phyloP scores from a whole-genome alignment of 2,329 filamentous ascomycete genomes.

The Beauveria asiatica region DNA sequence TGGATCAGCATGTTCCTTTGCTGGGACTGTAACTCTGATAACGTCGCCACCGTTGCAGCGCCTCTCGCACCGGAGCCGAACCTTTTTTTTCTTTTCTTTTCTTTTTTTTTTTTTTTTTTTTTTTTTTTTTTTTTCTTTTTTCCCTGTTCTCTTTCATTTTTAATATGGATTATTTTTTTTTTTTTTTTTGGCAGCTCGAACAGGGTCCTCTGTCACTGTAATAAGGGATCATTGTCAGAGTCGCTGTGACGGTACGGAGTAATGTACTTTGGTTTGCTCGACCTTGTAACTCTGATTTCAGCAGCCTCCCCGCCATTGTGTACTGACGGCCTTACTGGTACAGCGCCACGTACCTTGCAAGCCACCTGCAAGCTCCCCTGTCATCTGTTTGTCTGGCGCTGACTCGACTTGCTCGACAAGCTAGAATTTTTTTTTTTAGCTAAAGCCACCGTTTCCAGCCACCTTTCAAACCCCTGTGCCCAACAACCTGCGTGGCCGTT shows the following conservation, averaged over 20 bases:
- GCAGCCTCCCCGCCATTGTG: not conserved
- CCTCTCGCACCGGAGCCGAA: too few relatives aligned
- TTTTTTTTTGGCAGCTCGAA: too few relatives aligned
- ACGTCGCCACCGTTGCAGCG: too few relatives aligned
- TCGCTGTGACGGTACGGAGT: not conserved
- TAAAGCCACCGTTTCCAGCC: not conserved
- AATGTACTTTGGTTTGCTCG: not conserved
- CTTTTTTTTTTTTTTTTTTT: too few relatives aligned
- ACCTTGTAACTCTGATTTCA: not conserved
- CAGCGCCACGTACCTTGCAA: not conserved
- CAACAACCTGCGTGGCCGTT: not conserved
- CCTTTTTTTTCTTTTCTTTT: too few relatives aligned
- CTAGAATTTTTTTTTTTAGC: not conserved
- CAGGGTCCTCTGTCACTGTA: too few relatives aligned
- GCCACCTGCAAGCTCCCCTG: not conserved
- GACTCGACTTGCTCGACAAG: not conserved
- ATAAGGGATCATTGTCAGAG: too few relatives aligned
- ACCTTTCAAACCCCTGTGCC: constrained; percentile 1
- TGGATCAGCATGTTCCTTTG: not conserved
- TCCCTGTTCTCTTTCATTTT: too few relatives aligned
- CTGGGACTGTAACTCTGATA: not conserved
- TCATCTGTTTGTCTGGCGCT: not conserved
- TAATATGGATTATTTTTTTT: too few relatives aligned
- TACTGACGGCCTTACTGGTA: not conserved
- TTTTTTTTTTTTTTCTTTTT: too few relatives aligned